Percentiles rank a stretch among this genome's conserved stretches.
Evolutionary conservation across 23 red algal genomes (phyloP).

Genomic region (Gracilaria gracilis): DNA sequence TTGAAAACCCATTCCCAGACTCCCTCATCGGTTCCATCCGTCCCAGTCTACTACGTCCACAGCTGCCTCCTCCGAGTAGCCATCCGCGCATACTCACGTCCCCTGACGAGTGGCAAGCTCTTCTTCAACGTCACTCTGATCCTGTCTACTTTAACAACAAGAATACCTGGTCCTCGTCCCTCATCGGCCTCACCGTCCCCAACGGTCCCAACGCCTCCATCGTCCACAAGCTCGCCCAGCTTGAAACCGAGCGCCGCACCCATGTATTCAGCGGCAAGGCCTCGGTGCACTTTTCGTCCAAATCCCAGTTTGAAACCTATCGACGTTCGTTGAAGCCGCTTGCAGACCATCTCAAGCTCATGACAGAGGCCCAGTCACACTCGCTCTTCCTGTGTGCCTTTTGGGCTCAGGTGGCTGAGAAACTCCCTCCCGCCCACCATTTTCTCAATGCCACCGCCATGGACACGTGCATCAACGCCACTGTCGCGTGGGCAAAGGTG

Average conservation of each 20-base stretch:
- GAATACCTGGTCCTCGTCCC: constrained; percentile 22
- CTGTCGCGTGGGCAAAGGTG: constrained; percentile 66
- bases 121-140: constrained; percentile 25
- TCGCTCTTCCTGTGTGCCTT: constrained; percentile 56
- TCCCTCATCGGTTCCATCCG: constrained; percentile 35
- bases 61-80: not conserved
- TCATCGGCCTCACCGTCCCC: not conserved
- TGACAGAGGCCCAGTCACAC: constrained; percentile 28
- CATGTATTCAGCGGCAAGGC: constrained; percentile 1
- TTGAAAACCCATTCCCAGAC: constrained; percentile 16
- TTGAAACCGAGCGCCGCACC: constrained; percentile 27
- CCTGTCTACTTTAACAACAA: constrained; percentile 7
- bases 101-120: constrained; percentile 18
- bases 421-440: not conserved
- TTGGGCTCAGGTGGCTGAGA: constrained; percentile 53
- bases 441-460: not conserved
- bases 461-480: constrained; percentile 34
- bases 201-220: constrained; percentile 21
- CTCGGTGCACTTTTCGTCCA: constrained; percentile 4
- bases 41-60: not conserved
- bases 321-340: constrained; percentile 26
- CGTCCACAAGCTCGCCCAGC: constrained; percentile 26
- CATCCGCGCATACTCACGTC: constrained; percentile 38
- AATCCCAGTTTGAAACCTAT: not conserved
- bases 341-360: constrained; percentile 32